A percentile compares a stretch with the other conserved stretches of the same genome.
phyloP scores from a whole-genome alignment of 208 protist species.

The Trypanosoma conorhini region DNA sequence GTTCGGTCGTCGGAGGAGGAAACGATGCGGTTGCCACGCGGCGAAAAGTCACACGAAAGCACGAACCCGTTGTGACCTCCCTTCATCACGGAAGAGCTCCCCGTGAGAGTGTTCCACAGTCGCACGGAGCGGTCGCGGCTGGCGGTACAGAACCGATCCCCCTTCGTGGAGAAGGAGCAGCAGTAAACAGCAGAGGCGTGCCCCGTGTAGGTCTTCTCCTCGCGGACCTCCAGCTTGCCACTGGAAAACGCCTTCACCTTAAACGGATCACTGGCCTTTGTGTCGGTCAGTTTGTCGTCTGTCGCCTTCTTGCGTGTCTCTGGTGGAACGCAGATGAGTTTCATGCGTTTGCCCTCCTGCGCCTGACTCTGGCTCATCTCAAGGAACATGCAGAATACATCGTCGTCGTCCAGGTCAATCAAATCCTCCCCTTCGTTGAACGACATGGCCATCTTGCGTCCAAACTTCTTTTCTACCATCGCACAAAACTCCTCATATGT shows the following conservation, averaged over 20 bases:
- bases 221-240: conserved; percentile 57
- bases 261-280: not conserved
- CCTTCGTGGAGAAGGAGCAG: conserved; percentile 80
- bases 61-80: conserved; percentile 90
- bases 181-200: conserved; percentile 80
- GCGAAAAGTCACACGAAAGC: conserved; percentile 87
- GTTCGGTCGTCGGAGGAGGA: conserved; percentile 76
- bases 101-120: conserved; percentile 65
- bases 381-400: conserved; percentile 86
- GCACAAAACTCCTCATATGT: conserved; percentile 68
- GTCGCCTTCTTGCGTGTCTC: conserved; percentile 27
- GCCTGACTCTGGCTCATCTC: conserved; percentile 44
- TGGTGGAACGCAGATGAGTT: conserved; percentile 66
- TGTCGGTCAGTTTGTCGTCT: conserved; percentile 50
- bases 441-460: conserved; percentile 57
- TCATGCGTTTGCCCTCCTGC: conserved; percentile 64
- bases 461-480: conserved; percentile 84
- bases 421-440: conserved; percentile 85
- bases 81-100: conserved; percentile 73
- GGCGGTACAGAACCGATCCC: conserved; percentile 69
- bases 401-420: conserved; percentile 84
- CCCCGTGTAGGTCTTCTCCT: conserved; percentile 53
- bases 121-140: conserved; percentile 84
- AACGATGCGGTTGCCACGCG: conserved; percentile 76
- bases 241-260: conserved; percentile 53